These are phyloP conservation scores for Cordyceps militaris DNA, from an alignment of 2,329 filamentous ascomycete genomes.

Conservation along the genomic window DNA sequence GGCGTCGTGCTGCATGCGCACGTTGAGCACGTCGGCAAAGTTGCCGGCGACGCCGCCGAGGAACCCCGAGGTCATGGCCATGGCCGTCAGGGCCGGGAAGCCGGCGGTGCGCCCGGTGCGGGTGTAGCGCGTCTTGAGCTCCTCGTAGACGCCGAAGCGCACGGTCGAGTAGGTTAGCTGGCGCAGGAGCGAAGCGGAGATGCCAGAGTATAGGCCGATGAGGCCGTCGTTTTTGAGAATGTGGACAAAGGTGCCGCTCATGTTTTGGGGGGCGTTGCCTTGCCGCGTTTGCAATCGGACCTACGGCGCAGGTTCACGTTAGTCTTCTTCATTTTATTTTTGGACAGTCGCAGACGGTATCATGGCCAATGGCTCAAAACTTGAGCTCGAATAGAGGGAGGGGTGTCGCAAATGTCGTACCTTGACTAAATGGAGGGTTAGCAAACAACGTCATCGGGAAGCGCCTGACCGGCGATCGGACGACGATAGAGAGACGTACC, in stretches of 20 bases:
- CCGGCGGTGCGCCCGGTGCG: slow-evolving; percentile 46
- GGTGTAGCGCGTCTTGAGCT: slow-evolving; percentile 65
- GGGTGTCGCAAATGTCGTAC: slow-evolving; percentile 19
- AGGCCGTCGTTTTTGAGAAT: slow-evolving; percentile 70
- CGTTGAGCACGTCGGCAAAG: slow-evolving; percentile 92
- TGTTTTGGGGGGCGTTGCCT: slow-evolving; percentile 67
- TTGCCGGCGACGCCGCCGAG: slow-evolving; percentile 86
- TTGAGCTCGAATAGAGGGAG: not conserved
- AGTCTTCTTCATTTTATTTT: slow-evolving; percentile 8
- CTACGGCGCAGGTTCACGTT: slow-evolving; percentile 33
- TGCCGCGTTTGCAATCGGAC: slow-evolving; percentile 83
- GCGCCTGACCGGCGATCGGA: not conserved
- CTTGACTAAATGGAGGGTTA: slow-evolving; percentile 42
- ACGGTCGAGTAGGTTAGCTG: slow-evolving; percentile 96
- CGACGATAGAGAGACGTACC: slow-evolving; percentile 48
- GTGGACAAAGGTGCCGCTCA: slow-evolving; percentile 79
- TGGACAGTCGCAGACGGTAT: not conserved
- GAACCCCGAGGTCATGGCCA: slow-evolving; percentile 79
- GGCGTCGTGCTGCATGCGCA: slow-evolving; percentile 94
- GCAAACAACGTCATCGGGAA: slow-evolving; percentile 7
- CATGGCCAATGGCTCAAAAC: not conserved
- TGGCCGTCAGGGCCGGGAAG: slow-evolving; percentile 69
- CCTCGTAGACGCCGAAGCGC: slow-evolving; percentile 93
- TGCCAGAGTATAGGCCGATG: slow-evolving; percentile 79
- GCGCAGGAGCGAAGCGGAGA: slow-evolving; percentile 86